Conservation (phyloP, 2,329 filamentous ascomycete species). For the Ciborinia camelliae region DNA sequence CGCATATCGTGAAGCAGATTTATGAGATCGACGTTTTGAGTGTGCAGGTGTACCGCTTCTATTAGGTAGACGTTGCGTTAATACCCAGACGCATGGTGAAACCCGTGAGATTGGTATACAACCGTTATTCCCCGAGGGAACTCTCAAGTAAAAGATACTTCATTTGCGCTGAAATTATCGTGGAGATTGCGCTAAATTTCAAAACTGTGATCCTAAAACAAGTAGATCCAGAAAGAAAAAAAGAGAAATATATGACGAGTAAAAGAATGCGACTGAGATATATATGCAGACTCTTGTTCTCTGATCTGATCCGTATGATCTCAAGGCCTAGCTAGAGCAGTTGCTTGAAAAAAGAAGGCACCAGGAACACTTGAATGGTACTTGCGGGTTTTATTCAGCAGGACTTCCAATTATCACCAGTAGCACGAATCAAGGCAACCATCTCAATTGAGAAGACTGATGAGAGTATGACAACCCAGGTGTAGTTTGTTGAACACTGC, state of each 20-base stretch:
- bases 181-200: background rate
- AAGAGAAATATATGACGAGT: background rate
- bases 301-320: background rate
- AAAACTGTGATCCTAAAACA: background rate
- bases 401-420: background rate
- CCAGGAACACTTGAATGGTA: background rate
- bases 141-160: background rate
- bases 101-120: conserved; percentile 1
- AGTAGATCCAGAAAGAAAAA: background rate
- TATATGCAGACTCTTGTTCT: background rate
- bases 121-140: background rate
- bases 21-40: background rate
- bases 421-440: background rate
- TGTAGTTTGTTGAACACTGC: background rate
- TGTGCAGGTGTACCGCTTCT: background rate
- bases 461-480: background rate
- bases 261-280: too few species aligned
- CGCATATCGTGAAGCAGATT: background rate
- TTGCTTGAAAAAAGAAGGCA: background rate
- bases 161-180: background rate
- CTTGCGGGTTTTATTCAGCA: background rate
- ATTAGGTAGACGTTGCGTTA: background rate
- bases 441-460: background rate
- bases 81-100: background rate
- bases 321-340: background rate